Evolutionary conservation across 192 early-diverging fungal genomes (phyloP), one percentile per base, ranked within the genome.

Genomic region (Diversispora epigaea): DNA sequence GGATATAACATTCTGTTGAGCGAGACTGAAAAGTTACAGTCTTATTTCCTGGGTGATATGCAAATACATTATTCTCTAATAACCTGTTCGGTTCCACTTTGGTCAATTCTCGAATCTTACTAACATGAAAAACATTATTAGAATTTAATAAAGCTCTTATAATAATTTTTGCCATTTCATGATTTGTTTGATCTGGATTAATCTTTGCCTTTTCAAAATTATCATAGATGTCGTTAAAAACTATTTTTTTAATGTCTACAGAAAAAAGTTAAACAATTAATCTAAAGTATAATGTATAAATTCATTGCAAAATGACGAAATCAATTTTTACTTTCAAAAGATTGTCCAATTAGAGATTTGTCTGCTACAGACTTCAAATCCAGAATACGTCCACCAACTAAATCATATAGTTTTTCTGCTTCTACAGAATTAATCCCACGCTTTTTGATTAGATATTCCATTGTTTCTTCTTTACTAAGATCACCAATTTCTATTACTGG

Each of bases 401-500:
- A 32, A 32, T 32, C 25, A 32, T 32, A 32, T 32, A 32, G 25
- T 32, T 2, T 32, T 32, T 32, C 25, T 32, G 25, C 25, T 32
- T 32, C 25, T 32, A 32, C 25, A 32, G 25, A 32, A 32, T 32
- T 32, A 32, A 32, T 32, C 25, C 25, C 25, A 32, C 25, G 25
- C 25, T 32, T 32, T 32, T 32, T 32, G 25, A 32, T 32, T 32
- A 32, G 25, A 32, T 32, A 32, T 32, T 32, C 25, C 25, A 32
- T 32, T 32, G 25, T 32, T 32, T 32, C 25, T 32, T 32, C 25
- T 21, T 75, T 6, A 0, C 44, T 75, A 64, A 75, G 54, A 15
- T 75, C 61, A 11, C 57, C 73, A 0, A 75, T 75, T 25, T 21
- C 32, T 11, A 75, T 49, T 17, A 40, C 12, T 15, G 17, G 22